phyloP scores from a whole-genome alignment of 441 rosid species.

The Adansonia rubrostipa region DNA sequence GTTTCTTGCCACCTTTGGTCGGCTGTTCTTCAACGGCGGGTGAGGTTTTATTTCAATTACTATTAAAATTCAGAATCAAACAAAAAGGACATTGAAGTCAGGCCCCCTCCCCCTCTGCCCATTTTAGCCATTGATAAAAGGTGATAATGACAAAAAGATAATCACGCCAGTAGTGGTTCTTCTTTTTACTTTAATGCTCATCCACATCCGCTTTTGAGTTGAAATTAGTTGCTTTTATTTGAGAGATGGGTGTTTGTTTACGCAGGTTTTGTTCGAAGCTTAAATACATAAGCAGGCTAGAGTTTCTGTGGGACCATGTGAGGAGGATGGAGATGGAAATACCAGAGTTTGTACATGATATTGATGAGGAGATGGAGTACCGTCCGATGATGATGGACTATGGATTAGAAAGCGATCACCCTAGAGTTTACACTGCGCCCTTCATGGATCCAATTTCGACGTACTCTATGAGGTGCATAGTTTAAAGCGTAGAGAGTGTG shows the following conservation, averaged over 20 bases:
- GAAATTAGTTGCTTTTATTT: background rate
- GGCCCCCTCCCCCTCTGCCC: too few relatives aligned
- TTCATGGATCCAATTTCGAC: conserved; percentile 38
- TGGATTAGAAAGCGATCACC: conserved; percentile 48
- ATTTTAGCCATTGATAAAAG: background rate
- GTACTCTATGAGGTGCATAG: conserved; percentile 58
- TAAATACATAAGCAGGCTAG: conserved; percentile 51
- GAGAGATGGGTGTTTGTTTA: background rate
- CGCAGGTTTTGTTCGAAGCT: conserved; percentile 62
- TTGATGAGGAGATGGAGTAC: conserved; percentile 56
- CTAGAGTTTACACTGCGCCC: conserved; percentile 42
- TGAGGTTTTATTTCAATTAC: conserved; percentile 28
- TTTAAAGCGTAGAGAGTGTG: conserved; percentile 28
- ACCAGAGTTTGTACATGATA: conserved; percentile 62
- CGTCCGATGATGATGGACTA: conserved; percentile 11
- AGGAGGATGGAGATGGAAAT: conserved; percentile 62
- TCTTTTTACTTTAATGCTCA: background rate
- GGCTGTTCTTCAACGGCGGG: conserved; percentile 60
- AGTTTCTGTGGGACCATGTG: conserved; percentile 66
- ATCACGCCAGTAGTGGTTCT: background rate
- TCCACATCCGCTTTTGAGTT: background rate
- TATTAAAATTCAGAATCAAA: too few relatives aligned
- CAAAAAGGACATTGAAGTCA: too few relatives aligned
- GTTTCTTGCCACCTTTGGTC: conserved; percentile 73
- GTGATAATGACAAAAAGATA: background rate